Percentiles rank a stretch among this genome's conserved stretches.
These are phyloP conservation scores for Colletotrichum spinosum DNA, from an alignment of 2,329 filamentous ascomycete species.

Conservation along the genomic window DNA sequence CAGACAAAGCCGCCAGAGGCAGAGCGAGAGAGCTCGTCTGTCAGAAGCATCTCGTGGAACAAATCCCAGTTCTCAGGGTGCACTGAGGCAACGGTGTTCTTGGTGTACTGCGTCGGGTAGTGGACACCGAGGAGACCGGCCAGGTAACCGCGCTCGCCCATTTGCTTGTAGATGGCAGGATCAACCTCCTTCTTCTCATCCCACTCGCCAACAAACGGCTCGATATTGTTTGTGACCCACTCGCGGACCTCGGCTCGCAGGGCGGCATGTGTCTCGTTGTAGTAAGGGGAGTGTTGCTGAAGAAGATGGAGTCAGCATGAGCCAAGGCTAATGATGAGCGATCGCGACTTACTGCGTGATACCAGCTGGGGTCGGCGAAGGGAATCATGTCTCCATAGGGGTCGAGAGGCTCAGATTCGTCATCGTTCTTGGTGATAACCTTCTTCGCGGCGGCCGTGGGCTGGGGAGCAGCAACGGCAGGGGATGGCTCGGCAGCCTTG, in stretches of 20 bases:
- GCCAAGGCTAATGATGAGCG: accelerated
- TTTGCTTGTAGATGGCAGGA: constrained; percentile 90
- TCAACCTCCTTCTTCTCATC: constrained; percentile 95
- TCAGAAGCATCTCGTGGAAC: constrained; percentile 97
- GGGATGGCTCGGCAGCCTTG: constrained; percentile 67
- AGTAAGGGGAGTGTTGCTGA: constrained; percentile 97
- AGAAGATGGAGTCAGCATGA: background rate
- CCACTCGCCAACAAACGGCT: constrained; percentile 95
- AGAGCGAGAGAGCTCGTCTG: constrained; percentile 90
- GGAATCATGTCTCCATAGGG: constrained; percentile 88
- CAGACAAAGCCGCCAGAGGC: constrained; percentile 95
- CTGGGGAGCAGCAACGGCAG: constrained; percentile 57
- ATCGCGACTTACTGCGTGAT: constrained; percentile 78
- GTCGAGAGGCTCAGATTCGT: constrained; percentile 80
- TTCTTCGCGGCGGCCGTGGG: constrained; percentile 52
- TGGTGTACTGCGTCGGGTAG: constrained; percentile 81
- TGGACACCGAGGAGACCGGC: constrained; percentile 89
- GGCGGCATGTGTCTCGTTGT: constrained; percentile 92
- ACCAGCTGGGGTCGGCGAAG: constrained; percentile 94
- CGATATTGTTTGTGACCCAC: constrained; percentile 91
- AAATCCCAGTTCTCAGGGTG: constrained; percentile 93
- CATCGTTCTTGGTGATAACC: constrained; percentile 52
- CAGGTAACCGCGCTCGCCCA: constrained; percentile 92
- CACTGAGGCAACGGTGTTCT: constrained; percentile 80
- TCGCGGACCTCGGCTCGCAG: constrained; percentile 90